These are phyloP conservation scores for Cyberlindnera galapagoensis DNA, from an alignment of 805 yeast genomes.

Conservation along the genomic window DNA sequence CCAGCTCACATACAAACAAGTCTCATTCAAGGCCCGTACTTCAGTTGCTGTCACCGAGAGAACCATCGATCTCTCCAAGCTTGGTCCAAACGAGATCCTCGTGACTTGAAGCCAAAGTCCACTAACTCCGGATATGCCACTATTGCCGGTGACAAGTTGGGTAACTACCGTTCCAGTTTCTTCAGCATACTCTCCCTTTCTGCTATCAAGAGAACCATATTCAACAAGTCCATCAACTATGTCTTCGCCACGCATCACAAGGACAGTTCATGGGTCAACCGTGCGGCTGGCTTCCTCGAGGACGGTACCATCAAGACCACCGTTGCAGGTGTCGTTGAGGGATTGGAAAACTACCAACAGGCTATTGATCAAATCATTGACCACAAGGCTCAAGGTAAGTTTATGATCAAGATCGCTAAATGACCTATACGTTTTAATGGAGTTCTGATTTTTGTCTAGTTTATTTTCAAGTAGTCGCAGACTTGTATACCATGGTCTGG, in stretches of 20 bases:
- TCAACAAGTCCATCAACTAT: slow-evolving; percentile 25
- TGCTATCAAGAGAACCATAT: slow-evolving; percentile 9
- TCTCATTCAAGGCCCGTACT: too few relatives aligned
- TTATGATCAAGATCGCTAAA: slow-evolving; percentile 35
- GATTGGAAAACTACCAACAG: slow-evolving; percentile 38
- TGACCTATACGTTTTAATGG: too few relatives aligned
- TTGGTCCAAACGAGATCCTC: slow-evolving; percentile 34
- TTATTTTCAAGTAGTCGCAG: too few relatives aligned
- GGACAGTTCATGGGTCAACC: slow-evolving; percentile 17
- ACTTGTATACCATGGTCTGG: too few relatives aligned
- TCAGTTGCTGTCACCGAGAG: too few relatives aligned
- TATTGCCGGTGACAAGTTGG: slow-evolving; percentile 49
- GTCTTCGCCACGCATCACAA: slow-evolving; percentile 9
- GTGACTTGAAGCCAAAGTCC: slow-evolving; percentile 40
- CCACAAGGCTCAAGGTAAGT: slow-evolving; percentile 56
- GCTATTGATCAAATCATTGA: slow-evolving; percentile 45
- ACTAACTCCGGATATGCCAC: slow-evolving; percentile 46
- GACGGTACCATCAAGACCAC: slow-evolving; percentile 36
- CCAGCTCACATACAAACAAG: too few relatives aligned
- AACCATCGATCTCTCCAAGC: slow-evolving; percentile 9
- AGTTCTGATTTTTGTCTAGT: too few relatives aligned
- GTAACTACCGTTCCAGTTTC: slow-evolving; percentile 20
- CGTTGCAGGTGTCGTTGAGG: slow-evolving; percentile 46
- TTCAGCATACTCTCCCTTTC: slow-evolving; percentile 7
- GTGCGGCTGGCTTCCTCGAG: slow-evolving; percentile 30